A percentile compares a stretch with the other conserved stretches of the same genome.
Evolutionary conservation across 768 basidiomycete genomes (phyloP).

Genomic region (Infundibulicybe gibba): DNA sequence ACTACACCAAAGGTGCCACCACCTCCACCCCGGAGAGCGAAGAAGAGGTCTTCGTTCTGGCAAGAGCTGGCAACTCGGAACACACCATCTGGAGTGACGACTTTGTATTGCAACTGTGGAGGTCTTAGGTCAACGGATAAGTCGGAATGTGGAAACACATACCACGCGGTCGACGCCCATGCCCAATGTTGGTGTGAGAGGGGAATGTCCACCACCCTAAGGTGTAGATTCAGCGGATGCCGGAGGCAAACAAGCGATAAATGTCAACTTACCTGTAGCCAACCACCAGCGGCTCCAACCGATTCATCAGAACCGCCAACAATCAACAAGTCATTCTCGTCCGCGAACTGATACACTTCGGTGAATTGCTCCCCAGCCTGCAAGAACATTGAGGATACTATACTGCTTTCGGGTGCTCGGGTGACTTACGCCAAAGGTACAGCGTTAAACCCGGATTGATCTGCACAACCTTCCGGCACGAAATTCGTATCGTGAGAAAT

Average conservation of each 20-base stretch:
- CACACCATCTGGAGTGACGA: slow-evolving; percentile 51
- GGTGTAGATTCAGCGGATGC: neutral
- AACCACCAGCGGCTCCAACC: slow-evolving; percentile 40
- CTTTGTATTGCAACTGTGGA: slow-evolving; percentile 40
- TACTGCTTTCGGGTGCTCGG: no score
- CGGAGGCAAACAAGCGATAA: neutral
- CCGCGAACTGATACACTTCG: slow-evolving; percentile 40
- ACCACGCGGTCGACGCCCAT: slow-evolving; percentile 45
- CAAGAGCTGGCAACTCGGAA: slow-evolving; percentile 42
- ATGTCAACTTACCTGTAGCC: slow-evolving; percentile 25
- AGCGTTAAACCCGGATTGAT: slow-evolving; percentile 2
- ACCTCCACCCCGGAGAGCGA: slow-evolving; percentile 46
- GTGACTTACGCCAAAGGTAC: no score
- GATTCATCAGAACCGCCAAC: slow-evolving; percentile 41
- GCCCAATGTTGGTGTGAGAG: slow-evolving; percentile 40
- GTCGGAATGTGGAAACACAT: slow-evolving; percentile 6
- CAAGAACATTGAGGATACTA: neutral
- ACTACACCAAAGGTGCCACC: slow-evolving; percentile 48
- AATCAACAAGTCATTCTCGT: slow-evolving; percentile 37
- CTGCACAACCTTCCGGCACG: slow-evolving; percentile 30
- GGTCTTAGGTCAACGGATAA: neutral
- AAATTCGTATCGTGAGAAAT: slow-evolving; percentile 30
- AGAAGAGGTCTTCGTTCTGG: slow-evolving; percentile 51
- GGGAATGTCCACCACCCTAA: slow-evolving; percentile 41
- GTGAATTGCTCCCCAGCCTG: slow-evolving; percentile 44